phyloP scores from a whole-genome alignment of 2,329 filamentous ascomycete species.

The Fusarium stilboides region DNA sequence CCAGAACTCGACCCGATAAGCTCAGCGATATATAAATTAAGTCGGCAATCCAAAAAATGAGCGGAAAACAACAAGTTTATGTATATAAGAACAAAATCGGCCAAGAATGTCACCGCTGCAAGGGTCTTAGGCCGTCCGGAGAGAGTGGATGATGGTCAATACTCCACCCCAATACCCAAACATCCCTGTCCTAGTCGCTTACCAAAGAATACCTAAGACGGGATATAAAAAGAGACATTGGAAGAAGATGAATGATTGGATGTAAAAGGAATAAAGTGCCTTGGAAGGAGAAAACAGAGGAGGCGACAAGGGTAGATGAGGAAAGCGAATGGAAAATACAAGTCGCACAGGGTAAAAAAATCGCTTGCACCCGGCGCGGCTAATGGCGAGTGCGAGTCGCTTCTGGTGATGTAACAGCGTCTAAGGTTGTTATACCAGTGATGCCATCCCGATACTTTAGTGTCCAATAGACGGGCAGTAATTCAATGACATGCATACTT shows the following conservation, averaged over 20 bases:
- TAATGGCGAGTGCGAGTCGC: conserved; percentile 1
- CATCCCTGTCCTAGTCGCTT: conserved; percentile 16
- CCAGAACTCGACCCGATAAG: neutral
- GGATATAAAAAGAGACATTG: neutral
- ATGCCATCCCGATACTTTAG: conserved; percentile 39
- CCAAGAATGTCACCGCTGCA: conserved; percentile 30
- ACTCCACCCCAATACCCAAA: conserved; percentile 23
- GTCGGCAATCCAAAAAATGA: neutral
- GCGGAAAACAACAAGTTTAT: conserved; percentile 6
- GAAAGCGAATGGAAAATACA: neutral
- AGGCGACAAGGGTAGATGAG: neutral
- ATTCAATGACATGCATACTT: conserved; percentile 22
- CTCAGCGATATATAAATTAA: neutral
- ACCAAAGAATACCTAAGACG: neutral
- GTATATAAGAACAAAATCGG: conserved; percentile 15
- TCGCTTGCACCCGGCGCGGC: conserved; percentile 17
- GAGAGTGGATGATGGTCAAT: conserved; percentile 13
- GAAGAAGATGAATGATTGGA: neutral
- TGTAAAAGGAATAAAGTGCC: neutral
- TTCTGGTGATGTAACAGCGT: conserved; percentile 9
- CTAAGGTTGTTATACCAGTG: conserved; percentile 8
- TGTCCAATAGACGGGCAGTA: conserved; percentile 31
- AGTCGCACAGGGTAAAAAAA: conserved; percentile 5
- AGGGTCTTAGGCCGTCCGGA: conserved; percentile 13
- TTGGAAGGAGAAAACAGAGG: conserved; percentile 7